phyloP scores from a whole-genome alignment of 345 rosid species.

The Reutealis trisperma region DNA sequence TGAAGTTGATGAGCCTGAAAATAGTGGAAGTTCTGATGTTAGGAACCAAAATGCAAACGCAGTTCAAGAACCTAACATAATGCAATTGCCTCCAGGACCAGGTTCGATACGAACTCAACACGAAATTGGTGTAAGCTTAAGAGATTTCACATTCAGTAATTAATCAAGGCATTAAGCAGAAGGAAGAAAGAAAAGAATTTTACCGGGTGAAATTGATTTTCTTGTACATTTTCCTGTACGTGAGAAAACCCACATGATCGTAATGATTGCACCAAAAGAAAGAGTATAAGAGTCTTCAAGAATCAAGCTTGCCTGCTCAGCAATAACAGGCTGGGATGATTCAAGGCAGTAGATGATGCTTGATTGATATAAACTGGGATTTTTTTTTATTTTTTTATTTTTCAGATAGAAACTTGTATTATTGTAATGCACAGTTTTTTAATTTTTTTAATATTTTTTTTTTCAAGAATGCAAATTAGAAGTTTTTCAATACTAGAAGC shows the following conservation, averaged over 20 bases:
- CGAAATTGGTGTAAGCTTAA: conserved; percentile 13
- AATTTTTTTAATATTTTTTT: background rate
- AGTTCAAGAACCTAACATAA: conserved; percentile 18
- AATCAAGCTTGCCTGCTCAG: too few relatives aligned
- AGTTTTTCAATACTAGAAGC: too few relatives aligned
- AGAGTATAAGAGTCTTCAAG: too few relatives aligned
- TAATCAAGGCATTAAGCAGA: background rate
- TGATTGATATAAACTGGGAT: too few relatives aligned
- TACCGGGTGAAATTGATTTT: background rate
- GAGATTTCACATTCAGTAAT: conserved; percentile 25
- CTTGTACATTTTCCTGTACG: too few relatives aligned
- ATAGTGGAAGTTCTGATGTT: conserved; percentile 4
- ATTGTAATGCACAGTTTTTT: background rate
- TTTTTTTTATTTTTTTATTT: too few relatives aligned
- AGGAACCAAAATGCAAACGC: conserved; percentile 15
- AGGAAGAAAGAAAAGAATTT: too few relatives aligned
- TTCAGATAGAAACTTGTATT: background rate
- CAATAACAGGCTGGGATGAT: too few relatives aligned
- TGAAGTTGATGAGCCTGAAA: conserved; percentile 16
- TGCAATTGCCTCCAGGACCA: conserved; percentile 26
- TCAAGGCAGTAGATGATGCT: too few relatives aligned
- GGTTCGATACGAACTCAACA: conserved; percentile 23
- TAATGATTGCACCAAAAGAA: too few relatives aligned
- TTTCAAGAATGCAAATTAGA: background rate
- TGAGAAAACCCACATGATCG: too few relatives aligned